These are phyloP conservation scores for Aureobasidium mangrovei DNA, from an alignment of 2,329 filamentous ascomycete genomes.

Conservation along the genomic window DNA sequence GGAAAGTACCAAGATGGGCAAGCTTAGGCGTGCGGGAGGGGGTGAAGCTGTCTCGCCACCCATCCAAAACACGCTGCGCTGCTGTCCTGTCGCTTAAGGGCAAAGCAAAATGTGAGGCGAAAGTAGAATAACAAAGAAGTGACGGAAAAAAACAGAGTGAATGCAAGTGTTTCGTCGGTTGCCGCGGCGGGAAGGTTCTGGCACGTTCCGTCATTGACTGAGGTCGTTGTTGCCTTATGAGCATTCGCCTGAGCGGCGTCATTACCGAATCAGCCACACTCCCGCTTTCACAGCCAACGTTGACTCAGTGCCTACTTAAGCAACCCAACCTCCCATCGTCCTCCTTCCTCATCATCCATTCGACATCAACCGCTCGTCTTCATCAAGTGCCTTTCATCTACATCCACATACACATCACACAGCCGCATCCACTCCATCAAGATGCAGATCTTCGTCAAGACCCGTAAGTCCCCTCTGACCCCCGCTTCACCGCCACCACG, in stretches of 20 bases:
- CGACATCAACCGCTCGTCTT: neutral
- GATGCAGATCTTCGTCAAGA: conserved; percentile 99
- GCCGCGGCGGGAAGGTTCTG: conserved; percentile 13
- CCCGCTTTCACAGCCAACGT: conserved; percentile 2
- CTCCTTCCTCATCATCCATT: neutral
- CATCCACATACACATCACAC: conserved; percentile 18
- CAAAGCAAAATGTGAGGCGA: neutral
- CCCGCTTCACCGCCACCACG: conserved; percentile 22
- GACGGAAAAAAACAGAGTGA: neutral
- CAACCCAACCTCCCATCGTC: conserved; percentile 1
- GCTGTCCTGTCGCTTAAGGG: neutral
- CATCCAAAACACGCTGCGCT: neutral
- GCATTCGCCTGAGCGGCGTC: conserved; percentile 1
- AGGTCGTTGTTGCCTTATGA: neutral
- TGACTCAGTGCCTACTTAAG: conserved; percentile 3
- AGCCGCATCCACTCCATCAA: conserved; percentile 23
- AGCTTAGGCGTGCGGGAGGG: neutral
- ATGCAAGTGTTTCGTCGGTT: neutral
- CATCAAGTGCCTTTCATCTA: conserved; percentile 14
- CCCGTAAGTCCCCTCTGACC: conserved; percentile 53
- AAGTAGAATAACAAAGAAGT: neutral
- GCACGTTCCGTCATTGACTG: conserved; percentile 7
- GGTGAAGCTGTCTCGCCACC: conserved; percentile 1
- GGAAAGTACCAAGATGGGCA: conserved; percentile 9
- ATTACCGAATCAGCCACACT: conserved; percentile 11